Evolutionary conservation across 257 asterid species (phyloP).

Genomic region (Nemophila menziesii): DNA sequence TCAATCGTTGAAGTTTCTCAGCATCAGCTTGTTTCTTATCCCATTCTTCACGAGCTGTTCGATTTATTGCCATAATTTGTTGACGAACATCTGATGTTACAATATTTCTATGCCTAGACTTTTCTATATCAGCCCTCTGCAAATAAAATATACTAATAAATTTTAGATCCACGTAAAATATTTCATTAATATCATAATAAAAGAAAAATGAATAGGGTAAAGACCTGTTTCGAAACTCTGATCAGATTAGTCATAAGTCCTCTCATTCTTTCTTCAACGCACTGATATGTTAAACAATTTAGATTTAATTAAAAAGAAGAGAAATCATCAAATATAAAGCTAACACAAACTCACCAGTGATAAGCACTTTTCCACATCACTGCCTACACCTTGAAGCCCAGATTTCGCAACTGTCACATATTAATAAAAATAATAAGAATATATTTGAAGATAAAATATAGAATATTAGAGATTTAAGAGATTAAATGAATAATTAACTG

Average conservation of each 20-base stretch:
- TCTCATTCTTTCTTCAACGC: conserved; percentile 94
- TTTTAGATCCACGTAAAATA: neutral
- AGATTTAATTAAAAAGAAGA: conserved; percentile 9
- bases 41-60: conserved; percentile 83
- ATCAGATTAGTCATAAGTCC: conserved; percentile 58
- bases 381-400: conserved; percentile 69
- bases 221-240: conserved; percentile 85
- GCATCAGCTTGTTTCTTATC: conserved; percentile 84
- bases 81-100: conserved; percentile 74
- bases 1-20: conserved; percentile 43
- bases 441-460: conserved; percentile 15
- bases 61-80: conserved; percentile 57
- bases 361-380: conserved; percentile 64
- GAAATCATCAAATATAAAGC: conserved; percentile 9
- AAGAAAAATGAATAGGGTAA: neutral
- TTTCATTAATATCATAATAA: neutral
- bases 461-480: too few species aligned
- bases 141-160: neutral
- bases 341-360: conserved; percentile 62
- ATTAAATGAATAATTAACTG: conserved; percentile 39
- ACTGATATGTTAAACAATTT: conserved; percentile 32
- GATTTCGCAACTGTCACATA: conserved; percentile 68
- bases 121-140: conserved; percentile 85
- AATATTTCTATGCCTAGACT: conserved; percentile 63
- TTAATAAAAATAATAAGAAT: conserved; percentile 7